A percentile compares a stretch with the other conserved stretches of the same genome.
Evolutionary conservation across 2,329 filamentous ascomycete species (phyloP).

Genomic region (Setomelanomma holmii): DNA sequence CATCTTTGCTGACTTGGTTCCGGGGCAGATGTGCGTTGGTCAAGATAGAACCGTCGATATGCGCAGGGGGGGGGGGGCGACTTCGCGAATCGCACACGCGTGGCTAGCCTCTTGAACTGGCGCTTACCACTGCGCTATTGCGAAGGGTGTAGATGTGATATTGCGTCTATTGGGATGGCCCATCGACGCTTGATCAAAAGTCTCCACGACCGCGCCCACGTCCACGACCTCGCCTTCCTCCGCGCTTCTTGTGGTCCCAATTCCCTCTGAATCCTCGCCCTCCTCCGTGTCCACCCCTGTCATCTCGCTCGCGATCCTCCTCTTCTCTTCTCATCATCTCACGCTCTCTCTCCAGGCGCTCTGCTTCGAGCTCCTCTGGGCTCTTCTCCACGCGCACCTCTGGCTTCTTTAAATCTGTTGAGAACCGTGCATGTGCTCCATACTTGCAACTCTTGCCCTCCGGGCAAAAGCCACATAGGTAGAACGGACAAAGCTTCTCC

Average conservation of each 20-base stretch:
- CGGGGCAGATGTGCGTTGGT: no score
- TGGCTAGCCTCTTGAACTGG: not conserved
- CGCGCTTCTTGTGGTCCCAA: constrained; percentile 45
- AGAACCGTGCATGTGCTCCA: constrained; percentile 84
- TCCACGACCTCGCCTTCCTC: constrained; percentile 32
- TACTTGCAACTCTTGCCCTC: constrained; percentile 78
- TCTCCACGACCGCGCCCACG: constrained; percentile 31
- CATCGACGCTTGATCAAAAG: constrained; percentile 15
- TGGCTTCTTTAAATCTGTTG: constrained; percentile 68
- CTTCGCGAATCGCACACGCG: not conserved
- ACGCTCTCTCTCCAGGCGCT: constrained; percentile 59
- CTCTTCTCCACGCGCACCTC: constrained; percentile 73
- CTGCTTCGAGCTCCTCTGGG: constrained; percentile 70
- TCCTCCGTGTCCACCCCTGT: constrained; percentile 41
- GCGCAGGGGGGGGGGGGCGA: not conserved
- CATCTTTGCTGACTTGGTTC: no score
- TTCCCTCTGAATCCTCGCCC: constrained; percentile 41
- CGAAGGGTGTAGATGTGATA: no score
- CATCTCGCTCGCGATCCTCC: constrained; percentile 49
- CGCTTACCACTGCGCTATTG: no score
- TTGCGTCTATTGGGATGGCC: no score
- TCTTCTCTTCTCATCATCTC: constrained; percentile 53
- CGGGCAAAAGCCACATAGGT: constrained; percentile 93
- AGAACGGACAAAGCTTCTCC: constrained; percentile 77
- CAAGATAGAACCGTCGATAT: not conserved